Evolutionary conservation across 2,329 filamentous ascomycete species (phyloP).

Genomic region (Colletotrichum abscissum): DNA sequence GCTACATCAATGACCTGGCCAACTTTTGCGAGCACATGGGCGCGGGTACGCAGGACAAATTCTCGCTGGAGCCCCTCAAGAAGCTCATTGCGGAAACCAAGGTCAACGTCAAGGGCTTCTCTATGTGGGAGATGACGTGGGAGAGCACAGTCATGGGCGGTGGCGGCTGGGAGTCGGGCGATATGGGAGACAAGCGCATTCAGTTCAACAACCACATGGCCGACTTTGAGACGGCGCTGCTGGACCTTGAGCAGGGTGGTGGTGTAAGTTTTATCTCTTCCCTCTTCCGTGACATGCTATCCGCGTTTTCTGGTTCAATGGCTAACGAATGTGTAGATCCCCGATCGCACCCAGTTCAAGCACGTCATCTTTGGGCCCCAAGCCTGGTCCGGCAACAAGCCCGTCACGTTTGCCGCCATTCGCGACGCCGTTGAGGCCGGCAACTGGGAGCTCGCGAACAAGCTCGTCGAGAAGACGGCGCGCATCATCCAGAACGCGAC

Average conservation of each 20-base stretch:
- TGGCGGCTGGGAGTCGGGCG: constrained; percentile 80
- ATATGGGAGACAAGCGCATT: constrained; percentile 74
- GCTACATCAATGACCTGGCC: constrained; percentile 73
- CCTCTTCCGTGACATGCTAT: constrained; percentile 5
- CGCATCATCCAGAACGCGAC: constrained; percentile 73
- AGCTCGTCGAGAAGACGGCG: constrained; percentile 78
- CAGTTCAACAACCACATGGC: constrained; percentile 84
- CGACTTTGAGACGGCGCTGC: constrained; percentile 82
- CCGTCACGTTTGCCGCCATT: constrained; percentile 72
- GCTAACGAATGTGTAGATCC: constrained; percentile 64
- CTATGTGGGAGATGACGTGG: constrained; percentile 83
- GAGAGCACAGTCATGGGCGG: constrained; percentile 75
- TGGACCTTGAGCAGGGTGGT: constrained; percentile 78
- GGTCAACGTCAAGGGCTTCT: constrained; percentile 72
- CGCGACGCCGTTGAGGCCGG: constrained; percentile 80
- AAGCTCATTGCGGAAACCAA: constrained; percentile 73
- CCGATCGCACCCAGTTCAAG: constrained; percentile 91
- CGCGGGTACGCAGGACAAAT: constrained; percentile 68
- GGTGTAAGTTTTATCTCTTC: constrained; percentile 67
- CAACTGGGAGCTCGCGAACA: constrained; percentile 76
- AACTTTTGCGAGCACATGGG: constrained; percentile 29
- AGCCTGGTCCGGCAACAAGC: constrained; percentile 75
- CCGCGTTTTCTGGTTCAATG: constrained; percentile 21
- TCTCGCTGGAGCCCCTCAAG: constrained; percentile 67
- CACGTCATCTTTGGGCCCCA: constrained; percentile 91